phyloP scores from a whole-genome alignment of 192 early-diverging fungal species.

The Backusella macrospora region DNA sequence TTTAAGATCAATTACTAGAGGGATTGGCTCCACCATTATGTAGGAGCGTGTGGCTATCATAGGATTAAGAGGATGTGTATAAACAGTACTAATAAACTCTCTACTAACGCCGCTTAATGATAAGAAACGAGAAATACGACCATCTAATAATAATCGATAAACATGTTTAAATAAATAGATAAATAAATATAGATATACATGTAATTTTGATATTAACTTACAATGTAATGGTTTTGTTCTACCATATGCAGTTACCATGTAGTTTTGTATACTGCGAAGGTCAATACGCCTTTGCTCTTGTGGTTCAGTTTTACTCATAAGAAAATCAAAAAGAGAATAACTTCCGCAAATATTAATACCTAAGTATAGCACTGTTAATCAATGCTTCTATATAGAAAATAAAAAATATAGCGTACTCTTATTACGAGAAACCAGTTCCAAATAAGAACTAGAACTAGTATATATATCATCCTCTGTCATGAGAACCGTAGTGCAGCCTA shows the following conservation, averaged over 20 bases:
- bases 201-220: constrained; percentile 35
- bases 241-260: constrained; percentile 62
- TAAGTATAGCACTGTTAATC: constrained; percentile 15
- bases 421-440: constrained; percentile 72
- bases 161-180: neutral
- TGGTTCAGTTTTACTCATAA: constrained; percentile 52
- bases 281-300: constrained; percentile 23
- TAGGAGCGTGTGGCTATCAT: constrained; percentile 80
- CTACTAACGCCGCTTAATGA: constrained; percentile 65
- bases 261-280: constrained; percentile 54
- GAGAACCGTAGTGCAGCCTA: constrained; percentile 64
- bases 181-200: neutral
- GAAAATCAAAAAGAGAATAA: constrained; percentile 66
- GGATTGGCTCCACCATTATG: constrained; percentile 70
- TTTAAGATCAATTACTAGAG: constrained; percentile 64
- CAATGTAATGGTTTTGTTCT: constrained; percentile 47
- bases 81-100: constrained; percentile 68
- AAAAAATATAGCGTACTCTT: constrained; percentile 43
- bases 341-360: constrained; percentile 70
- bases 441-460: constrained; percentile 60
- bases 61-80: constrained; percentile 77
- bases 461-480: constrained; percentile 63
- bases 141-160: constrained; percentile 31
- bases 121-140: constrained; percentile 61
- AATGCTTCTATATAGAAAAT: neutral